phyloP scores from a whole-genome alignment of 1,139 yeast species.

The Taphrina confusa region DNA sequence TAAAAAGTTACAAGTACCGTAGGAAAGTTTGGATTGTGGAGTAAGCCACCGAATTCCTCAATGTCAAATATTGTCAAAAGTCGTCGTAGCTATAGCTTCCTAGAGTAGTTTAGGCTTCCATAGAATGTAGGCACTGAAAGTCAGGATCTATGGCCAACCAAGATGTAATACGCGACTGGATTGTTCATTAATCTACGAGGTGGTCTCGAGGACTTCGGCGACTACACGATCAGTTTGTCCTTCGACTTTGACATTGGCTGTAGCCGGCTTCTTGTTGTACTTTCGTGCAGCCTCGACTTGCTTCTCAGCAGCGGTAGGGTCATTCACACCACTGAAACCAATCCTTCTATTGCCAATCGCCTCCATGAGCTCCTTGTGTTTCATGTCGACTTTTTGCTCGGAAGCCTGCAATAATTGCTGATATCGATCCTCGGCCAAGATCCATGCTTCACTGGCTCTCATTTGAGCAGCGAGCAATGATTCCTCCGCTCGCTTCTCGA shows the following conservation, averaged over 20 bases:
- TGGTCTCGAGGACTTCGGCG: conserved; percentile 4
- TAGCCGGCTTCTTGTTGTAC: background rate
- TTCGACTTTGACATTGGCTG: background rate
- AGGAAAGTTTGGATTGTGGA: too few species aligned
- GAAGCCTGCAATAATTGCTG: conserved; percentile 3
- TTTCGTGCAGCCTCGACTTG: conserved; percentile 10
- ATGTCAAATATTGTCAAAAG: too few species aligned
- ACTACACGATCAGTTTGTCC: background rate
- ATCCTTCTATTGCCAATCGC: conserved; percentile 11
- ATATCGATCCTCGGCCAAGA: conserved; percentile 14
- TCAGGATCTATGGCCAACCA: too few species aligned
- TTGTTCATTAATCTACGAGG: too few species aligned
- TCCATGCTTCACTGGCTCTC: conserved; percentile 22
- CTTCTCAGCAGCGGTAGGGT: conserved; percentile 19
- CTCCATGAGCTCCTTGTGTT: conserved; percentile 16
- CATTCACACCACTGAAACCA: conserved; percentile 27
- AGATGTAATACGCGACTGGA: too few species aligned
- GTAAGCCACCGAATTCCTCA: background rate
- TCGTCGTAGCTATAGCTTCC: background rate
- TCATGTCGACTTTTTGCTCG: background rate
- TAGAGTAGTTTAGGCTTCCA: background rate
- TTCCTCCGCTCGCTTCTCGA: background rate
- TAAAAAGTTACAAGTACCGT: too few species aligned
- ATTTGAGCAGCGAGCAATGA: conserved; percentile 14
- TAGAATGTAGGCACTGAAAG: too few species aligned